Evolutionary conservation across 2,329 filamentous ascomycete species (phyloP).

Genomic region (Fusarium torulosum): DNA sequence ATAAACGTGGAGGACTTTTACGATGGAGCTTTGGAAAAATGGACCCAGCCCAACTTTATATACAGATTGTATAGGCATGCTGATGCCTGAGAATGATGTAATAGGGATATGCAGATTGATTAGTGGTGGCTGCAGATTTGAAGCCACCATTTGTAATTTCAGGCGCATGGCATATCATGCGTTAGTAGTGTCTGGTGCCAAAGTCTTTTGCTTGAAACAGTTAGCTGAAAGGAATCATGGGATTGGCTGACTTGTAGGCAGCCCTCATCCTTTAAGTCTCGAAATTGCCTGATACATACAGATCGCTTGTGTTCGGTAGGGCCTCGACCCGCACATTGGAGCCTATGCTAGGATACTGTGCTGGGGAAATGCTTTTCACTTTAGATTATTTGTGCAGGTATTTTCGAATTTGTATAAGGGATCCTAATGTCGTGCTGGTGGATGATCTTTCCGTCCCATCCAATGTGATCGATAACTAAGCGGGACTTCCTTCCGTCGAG

Average conservation of each 20-base stretch:
- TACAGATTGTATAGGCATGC: not conserved
- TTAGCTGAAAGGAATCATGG: not conserved
- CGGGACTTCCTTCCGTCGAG: no score
- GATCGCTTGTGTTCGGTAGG: no score
- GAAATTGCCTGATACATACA: no score
- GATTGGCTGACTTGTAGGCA: slow-evolving; percentile 1
- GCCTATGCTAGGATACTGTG: no score
- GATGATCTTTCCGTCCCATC: no score
- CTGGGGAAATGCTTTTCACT: no score
- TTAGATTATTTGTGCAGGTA: no score
- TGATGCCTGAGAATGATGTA: not conserved
- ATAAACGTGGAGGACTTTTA: no score
- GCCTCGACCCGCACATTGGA: no score
- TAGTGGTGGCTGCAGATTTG: not conserved
- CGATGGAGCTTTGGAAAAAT: not conserved
- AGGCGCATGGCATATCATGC: not conserved
- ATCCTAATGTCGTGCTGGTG: no score
- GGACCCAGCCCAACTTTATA: not conserved
- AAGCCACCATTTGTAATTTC: slow-evolving; percentile 8
- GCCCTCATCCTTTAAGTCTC: not conserved
- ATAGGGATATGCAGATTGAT: not conserved
- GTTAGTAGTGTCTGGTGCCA: not conserved
- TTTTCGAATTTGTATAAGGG: no score
- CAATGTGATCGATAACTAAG: no score
- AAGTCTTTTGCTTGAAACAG: not conserved